These are phyloP conservation scores for Candida incommunis DNA, from an alignment of 805 yeast species.

Conservation along the genomic window DNA sequence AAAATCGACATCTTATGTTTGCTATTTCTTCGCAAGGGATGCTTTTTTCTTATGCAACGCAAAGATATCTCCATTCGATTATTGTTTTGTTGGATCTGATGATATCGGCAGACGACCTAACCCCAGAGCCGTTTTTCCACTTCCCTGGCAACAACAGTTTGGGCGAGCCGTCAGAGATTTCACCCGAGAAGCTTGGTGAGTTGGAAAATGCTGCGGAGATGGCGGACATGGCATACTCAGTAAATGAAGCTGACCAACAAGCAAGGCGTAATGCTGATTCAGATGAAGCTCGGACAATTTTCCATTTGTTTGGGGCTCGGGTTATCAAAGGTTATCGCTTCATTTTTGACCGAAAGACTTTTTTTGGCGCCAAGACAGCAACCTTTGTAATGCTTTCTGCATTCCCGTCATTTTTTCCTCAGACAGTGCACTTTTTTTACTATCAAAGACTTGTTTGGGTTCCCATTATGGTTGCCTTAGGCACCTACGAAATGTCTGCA, in stretches of 20 bases:
- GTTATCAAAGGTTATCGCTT: not conserved
- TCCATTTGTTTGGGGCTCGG: not conserved
- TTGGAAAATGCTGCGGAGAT: constrained; percentile 6
- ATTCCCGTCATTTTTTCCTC: constrained; percentile 10
- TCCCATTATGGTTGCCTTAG: constrained; percentile 12
- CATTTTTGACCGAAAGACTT: not conserved
- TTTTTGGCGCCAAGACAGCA: constrained; percentile 8
- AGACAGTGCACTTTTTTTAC: constrained; percentile 13
- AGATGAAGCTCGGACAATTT: not conserved
- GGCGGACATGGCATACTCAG: not conserved
- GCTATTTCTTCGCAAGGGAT: not conserved
- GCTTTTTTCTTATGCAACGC: not conserved
- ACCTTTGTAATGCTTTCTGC: constrained; percentile 7
- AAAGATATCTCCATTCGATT: not conserved
- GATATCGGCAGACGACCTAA: not conserved
- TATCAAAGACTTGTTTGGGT: constrained; percentile 13
- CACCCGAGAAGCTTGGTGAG: not conserved
- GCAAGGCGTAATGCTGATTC: not conserved
- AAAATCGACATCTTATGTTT: constrained; percentile 4
- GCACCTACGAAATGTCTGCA: constrained; percentile 11
- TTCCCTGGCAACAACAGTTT: not conserved
- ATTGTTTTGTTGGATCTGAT: not conserved
- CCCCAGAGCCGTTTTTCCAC: not conserved
- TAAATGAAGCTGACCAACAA: not conserved
- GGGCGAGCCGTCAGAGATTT: not conserved